A percentile compares a stretch with the other conserved stretches of the same genome.
These are phyloP conservation scores for Candida xiaguanensis DNA, from an alignment of 805 yeast species.

Conservation along the genomic window DNA sequence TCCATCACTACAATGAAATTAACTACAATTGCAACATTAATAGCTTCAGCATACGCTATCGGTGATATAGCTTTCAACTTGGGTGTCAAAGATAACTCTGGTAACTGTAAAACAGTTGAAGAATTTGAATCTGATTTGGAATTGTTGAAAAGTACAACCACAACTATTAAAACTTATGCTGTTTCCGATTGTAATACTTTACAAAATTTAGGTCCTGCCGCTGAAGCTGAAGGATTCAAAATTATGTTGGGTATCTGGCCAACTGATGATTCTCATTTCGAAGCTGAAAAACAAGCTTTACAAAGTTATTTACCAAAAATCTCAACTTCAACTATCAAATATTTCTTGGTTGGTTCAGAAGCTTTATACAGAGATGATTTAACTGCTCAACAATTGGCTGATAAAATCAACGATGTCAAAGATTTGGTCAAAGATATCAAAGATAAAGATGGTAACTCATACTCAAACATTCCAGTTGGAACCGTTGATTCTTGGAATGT, in stretches of 20 bases:
- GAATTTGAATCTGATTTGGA: slow-evolving; percentile 72
- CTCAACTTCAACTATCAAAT: slow-evolving; percentile 65
- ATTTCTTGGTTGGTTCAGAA: slow-evolving; percentile 91
- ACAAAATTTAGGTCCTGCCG: slow-evolving; percentile 81
- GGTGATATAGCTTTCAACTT: slow-evolving; percentile 64
- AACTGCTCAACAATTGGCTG: slow-evolving; percentile 71
- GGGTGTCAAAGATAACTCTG: slow-evolving; percentile 75
- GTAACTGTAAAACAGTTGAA: slow-evolving; percentile 68
- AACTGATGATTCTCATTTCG: slow-evolving; percentile 74
- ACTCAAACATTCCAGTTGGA: slow-evolving; percentile 73
- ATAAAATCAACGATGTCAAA: slow-evolving; percentile 60
- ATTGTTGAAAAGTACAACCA: slow-evolving; percentile 54
- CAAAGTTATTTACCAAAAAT: slow-evolving; percentile 65
- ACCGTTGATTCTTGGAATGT: slow-evolving; percentile 96
- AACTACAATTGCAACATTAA: slow-evolving; percentile 45
- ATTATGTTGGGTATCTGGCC: slow-evolving; percentile 92
- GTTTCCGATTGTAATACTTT: slow-evolving; percentile 93
- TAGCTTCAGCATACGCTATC: slow-evolving; percentile 50
- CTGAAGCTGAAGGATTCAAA: slow-evolving; percentile 71
- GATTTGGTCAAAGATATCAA: slow-evolving; percentile 53
- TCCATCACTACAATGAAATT: slow-evolving; percentile 23
- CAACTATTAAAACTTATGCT: slow-evolving; percentile 79
- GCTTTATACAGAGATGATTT: slow-evolving; percentile 88
- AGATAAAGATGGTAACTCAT: slow-evolving; percentile 81
- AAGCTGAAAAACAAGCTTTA: slow-evolving; percentile 72